These are phyloP conservation scores for Candida rishiriensis DNA, from an alignment of 805 yeast species.

Conservation along the genomic window DNA sequence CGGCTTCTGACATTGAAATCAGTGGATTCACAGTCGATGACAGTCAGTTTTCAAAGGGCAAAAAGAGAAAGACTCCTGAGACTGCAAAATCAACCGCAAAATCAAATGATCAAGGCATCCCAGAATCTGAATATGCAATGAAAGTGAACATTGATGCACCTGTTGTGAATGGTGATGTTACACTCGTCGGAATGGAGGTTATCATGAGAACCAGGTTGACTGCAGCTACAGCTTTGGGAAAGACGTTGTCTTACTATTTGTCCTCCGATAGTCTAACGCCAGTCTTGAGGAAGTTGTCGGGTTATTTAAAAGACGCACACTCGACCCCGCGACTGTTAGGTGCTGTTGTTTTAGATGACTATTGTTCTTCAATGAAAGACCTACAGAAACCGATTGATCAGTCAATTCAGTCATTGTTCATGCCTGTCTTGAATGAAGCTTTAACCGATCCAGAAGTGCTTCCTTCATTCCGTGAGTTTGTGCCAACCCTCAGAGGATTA, in stretches of 20 bases:
- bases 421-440: conserved; percentile 27
- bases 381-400: conserved; percentile 11
- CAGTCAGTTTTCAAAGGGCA: conserved; percentile 35
- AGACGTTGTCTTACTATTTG: conserved; percentile 47
- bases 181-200: conserved; percentile 71
- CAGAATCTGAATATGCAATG: conserved; percentile 47
- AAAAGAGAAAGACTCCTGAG: conserved; percentile 40
- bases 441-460: conserved; percentile 40
- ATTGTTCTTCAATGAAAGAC: conserved; percentile 35
- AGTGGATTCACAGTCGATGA: conserved; percentile 24
- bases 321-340: conserved; percentile 77
- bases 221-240: conserved; percentile 74
- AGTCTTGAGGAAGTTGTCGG: conserved; percentile 34
- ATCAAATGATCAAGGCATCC: conserved; percentile 36
- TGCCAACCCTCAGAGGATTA: conserved; percentile 78
- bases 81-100: conserved; percentile 11
- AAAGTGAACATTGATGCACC: conserved; percentile 91
- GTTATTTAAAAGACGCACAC: conserved; percentile 54
- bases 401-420: conserved; percentile 5
- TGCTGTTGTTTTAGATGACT: conserved; percentile 69
- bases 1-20: conserved; percentile 22
- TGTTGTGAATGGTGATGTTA: conserved; percentile 84
- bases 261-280: conserved; percentile 33
- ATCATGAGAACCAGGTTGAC: conserved; percentile 71
- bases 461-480: conserved; percentile 74